Evolutionary conservation across 1,139 yeast species (phyloP).

Genomic region (Pneumocystis carinii): DNA sequence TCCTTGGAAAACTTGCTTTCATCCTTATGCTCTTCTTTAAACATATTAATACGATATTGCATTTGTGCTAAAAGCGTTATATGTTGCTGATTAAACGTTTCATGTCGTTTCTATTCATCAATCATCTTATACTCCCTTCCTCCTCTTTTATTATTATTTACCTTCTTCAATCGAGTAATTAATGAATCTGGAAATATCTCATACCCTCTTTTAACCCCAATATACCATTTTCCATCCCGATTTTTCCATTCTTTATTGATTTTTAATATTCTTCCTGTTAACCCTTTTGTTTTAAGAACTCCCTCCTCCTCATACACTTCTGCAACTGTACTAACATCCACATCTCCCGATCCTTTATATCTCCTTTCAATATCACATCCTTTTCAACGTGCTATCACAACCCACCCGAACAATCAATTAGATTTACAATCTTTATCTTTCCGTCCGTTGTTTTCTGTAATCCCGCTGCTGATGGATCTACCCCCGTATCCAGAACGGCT

Average conservation of each 20-base stretch:
- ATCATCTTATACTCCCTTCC: neutral
- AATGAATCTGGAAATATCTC: slow-evolving; percentile 12
- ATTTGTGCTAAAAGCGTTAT: slow-evolving; percentile 1
- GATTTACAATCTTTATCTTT: slow-evolving; percentile 9
- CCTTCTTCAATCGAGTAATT: slow-evolving; percentile 5
- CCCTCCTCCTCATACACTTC: neutral
- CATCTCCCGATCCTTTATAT: neutral
- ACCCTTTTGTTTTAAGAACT: slow-evolving; percentile 1
- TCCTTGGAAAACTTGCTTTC: slow-evolving; percentile 1
- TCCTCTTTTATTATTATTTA: neutral
- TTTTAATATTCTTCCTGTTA: slow-evolving; percentile 10
- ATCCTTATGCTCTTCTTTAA: neutral
- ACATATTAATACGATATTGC: neutral
- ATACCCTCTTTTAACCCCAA: slow-evolving; percentile 12
- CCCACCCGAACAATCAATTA: slow-evolving; percentile 13
- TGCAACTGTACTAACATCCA: neutral
- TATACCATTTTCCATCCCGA: slow-evolving; percentile 10
- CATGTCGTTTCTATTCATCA: slow-evolving; percentile 3
- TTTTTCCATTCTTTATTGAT: slow-evolving; percentile 9
- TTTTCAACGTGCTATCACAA: slow-evolving; percentile 1
- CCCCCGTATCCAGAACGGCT: slow-evolving; percentile 12
- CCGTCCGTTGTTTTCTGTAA: slow-evolving; percentile 9
- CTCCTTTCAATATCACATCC: neutral
- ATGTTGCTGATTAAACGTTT: slow-evolving; percentile 6
- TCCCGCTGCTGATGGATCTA: slow-evolving; percentile 13